Evolutionary conservation across 345 rosid genomes (phyloP).

Genomic region (Kernera saxatilis): DNA sequence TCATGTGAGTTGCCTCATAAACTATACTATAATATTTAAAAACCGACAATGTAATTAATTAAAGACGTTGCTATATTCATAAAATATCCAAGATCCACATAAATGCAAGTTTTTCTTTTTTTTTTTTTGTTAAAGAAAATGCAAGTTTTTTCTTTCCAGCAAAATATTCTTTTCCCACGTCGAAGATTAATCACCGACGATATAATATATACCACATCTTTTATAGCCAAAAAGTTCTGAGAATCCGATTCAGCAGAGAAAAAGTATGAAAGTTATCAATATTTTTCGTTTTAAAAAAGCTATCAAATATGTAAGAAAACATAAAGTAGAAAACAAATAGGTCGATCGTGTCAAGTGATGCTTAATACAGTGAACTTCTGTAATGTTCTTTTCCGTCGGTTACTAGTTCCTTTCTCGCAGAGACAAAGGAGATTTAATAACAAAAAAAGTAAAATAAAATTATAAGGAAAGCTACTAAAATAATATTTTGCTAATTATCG

Average conservation of each 20-base stretch:
- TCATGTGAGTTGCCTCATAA: conserved; percentile 8
- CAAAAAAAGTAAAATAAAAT: not conserved
- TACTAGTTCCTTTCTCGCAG: not conserved
- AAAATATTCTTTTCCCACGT: not conserved
- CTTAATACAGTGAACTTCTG: not conserved
- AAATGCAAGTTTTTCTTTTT: conserved; percentile 14
- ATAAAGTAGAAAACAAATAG: not conserved
- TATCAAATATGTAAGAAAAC: not conserved
- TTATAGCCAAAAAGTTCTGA: not conserved
- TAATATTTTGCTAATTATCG: not conserved
- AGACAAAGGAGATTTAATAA: not conserved
- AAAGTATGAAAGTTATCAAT: not conserved
- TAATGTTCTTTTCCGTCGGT: not conserved
- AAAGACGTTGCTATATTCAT: not conserved
- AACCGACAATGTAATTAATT: not conserved
- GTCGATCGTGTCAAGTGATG: not conserved
- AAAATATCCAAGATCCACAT: conserved; percentile 7
- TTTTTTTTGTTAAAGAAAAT: no score
- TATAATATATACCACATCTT: not conserved
- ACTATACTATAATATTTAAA: not conserved
- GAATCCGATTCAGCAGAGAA: conserved; percentile 26
- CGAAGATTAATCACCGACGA: conserved; percentile 23
- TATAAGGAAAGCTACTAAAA: not conserved
- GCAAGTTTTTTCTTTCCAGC: not conserved
- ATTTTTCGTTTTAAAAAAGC: no score